Conservation (phyloP, 176 grass and related monocot genomes). For the Stipa capillata region DNA sequence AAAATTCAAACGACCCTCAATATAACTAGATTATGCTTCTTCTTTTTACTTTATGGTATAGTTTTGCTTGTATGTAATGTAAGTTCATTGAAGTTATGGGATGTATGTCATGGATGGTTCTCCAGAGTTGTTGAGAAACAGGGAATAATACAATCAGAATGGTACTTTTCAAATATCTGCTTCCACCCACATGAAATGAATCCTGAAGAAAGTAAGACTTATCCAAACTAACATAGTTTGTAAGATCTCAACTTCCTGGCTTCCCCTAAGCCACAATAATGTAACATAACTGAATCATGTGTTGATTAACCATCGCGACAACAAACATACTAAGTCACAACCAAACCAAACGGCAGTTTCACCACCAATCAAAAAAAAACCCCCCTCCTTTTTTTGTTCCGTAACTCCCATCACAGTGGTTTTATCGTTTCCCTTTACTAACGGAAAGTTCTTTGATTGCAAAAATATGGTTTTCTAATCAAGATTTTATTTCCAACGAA, state of each 20-base stretch:
- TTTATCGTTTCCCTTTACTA: neutral
- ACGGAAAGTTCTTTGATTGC: neutral
- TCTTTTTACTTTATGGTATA: neutral
- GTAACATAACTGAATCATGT: neutral
- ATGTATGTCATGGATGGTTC: neutral
- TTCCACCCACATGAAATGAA: conserved; percentile 2
- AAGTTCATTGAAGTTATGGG: neutral
- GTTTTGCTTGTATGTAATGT: neutral
- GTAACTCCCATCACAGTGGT: neutral
- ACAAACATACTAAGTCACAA: neutral
- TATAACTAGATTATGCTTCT: neutral
- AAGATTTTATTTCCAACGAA: neutral
- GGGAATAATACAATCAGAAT: neutral
- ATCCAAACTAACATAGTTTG: neutral
- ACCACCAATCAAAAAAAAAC: no score
- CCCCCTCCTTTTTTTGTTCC: neutral
- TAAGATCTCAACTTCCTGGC: neutral
- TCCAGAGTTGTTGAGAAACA: neutral
- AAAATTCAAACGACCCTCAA: no score
- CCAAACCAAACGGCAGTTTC: neutral
- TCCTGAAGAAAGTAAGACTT: neutral
- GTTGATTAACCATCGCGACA: neutral
- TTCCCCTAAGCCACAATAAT: neutral
- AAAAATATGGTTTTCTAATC: neutral
- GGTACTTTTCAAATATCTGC: neutral